These are phyloP conservation scores for Lachancea waltii DNA, from an alignment of 805 yeast genomes.

Conservation along the genomic window DNA sequence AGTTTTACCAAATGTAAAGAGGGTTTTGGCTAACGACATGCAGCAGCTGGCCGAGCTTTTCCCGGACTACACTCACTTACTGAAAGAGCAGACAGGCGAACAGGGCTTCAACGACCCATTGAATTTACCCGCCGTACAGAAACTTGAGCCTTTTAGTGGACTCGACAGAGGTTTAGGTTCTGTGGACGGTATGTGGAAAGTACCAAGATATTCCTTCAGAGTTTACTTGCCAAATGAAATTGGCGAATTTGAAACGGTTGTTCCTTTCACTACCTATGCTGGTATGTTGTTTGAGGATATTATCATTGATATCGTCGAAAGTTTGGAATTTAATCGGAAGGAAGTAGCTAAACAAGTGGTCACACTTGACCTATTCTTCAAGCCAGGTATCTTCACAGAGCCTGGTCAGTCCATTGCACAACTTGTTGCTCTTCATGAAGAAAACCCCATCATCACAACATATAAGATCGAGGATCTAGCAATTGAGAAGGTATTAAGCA, in stretches of 20 bases:
- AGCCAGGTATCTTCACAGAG: constrained; percentile 54
- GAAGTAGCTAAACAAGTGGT: constrained; percentile 82
- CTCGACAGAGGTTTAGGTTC: constrained; percentile 39
- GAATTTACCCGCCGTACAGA: constrained; percentile 34
- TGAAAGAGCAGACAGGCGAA: constrained; percentile 27
- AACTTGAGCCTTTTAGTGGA: constrained; percentile 28
- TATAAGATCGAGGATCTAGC: constrained; percentile 91
- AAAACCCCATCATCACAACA: constrained; percentile 47
- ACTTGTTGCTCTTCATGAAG: constrained; percentile 39
- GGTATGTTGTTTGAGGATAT: constrained; percentile 70
- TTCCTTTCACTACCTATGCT: constrained; percentile 43
- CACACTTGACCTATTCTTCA: constrained; percentile 65
- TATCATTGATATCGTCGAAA: constrained; percentile 64
- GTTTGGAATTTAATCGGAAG: constrained; percentile 81
- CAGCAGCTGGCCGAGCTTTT: constrained; percentile 34
- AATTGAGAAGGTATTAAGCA: constrained; percentile 70
- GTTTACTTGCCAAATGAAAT: constrained; percentile 46
- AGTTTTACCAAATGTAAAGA: constrained; percentile 45
- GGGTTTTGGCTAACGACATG: constrained; percentile 38
- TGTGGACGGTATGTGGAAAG: constrained; percentile 62
- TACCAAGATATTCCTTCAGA: constrained; percentile 55
- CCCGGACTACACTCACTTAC: constrained; percentile 35
- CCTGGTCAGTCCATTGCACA: constrained; percentile 77
- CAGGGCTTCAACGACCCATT: constrained; percentile 31
- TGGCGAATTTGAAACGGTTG: constrained; percentile 61